Base-by-base conservation (phyloP, 495 filamentous ascomycete genomes). In the Aspergillus sclerotiicarbonarius region DNA sequence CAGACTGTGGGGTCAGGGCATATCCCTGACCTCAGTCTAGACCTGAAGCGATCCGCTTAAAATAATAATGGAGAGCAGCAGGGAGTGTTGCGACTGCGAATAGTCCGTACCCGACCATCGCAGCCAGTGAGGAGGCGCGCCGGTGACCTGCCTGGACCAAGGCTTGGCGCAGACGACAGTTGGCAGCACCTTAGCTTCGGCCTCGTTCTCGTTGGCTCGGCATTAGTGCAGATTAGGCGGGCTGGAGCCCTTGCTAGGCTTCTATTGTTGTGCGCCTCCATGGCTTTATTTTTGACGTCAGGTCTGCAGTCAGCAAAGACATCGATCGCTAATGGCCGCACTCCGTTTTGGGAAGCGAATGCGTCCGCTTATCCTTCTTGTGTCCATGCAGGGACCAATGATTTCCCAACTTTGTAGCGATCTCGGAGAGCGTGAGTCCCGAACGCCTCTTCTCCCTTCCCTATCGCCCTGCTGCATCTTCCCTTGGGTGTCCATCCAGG, bases 171-270 rank as follows among this genome's bases (percentile, higher is more conserved):
- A 32, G 47, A 12, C 16, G 31, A 50, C 47, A 50, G 47, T 50
- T 50, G 47, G 47, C 47, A 50, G 47, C 31, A 12, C 47, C 21
- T 50, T 50, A 50, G 47, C 47, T 50, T 50, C 47, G 47, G 47
- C 47, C 31, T 31, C 47, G 47, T 30, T 29, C 47, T 50, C 31
- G 47, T 50, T 50, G 47, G 47, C 47, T 50, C 47, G 47, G 47
- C 47, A 50, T 50, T 50, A 50, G 47, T 50, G 47, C 47, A 50
- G 13, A 18, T 31, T 31, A 50, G 46, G 47, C 31, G 47, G 29
- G 47, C 20, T n/a, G 30, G 15, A n/a, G 47, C 47, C 25, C 20
- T 31, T 31, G 13, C 47, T 50, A 25, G 47, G 13, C 47, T 4
- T 29, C 20, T 25, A 32, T 50, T 47, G 21, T 47, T 50, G 47